These are phyloP conservation scores for Phytophthora nicotianae DNA, from an alignment of 352 stramenopile genomes.

Conservation along the genomic window DNA sequence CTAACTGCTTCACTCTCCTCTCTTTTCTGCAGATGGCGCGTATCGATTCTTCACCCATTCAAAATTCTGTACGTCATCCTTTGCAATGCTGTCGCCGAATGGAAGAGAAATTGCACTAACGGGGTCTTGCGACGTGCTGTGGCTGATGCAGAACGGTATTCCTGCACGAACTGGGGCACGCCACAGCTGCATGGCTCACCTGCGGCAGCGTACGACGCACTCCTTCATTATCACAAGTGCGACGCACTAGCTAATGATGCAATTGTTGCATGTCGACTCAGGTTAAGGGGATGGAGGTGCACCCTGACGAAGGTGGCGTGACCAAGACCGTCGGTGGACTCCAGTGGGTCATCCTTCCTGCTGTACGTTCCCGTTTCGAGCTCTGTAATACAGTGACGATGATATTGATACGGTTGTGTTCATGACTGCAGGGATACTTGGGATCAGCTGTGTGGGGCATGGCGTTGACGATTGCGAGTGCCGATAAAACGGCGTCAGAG, in stretches of 20 bases:
- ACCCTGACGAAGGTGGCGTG: conserved; percentile 87
- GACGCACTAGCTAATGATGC: background rate
- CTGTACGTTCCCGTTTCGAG: conserved; percentile 37
- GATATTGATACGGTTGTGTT: conserved; percentile 4
- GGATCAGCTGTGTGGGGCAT: conserved; percentile 89
- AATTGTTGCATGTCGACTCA: conserved; percentile 26
- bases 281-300: conserved; percentile 90
- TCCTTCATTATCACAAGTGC: background rate
- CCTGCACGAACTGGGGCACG: conserved; percentile 86
- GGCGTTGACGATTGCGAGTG: conserved; percentile 80
- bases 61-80: conserved; percentile 80
- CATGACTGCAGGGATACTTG: conserved; percentile 67
- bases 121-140: background rate
- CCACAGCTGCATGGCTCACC: conserved; percentile 84
- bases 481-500: conserved; percentile 60
- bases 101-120: background rate
- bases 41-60: conserved; percentile 86
- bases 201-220: conserved; percentile 63
- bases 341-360: conserved; percentile 76
- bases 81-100: background rate
- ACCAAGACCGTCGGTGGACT: conserved; percentile 81
- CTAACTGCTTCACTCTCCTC: background rate
- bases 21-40: conserved; percentile 68
- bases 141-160: conserved; percentile 74
- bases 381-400: background rate